These are phyloP conservation scores for Candida michaelii DNA, from an alignment of 805 yeast genomes.

Conservation along the genomic window DNA sequence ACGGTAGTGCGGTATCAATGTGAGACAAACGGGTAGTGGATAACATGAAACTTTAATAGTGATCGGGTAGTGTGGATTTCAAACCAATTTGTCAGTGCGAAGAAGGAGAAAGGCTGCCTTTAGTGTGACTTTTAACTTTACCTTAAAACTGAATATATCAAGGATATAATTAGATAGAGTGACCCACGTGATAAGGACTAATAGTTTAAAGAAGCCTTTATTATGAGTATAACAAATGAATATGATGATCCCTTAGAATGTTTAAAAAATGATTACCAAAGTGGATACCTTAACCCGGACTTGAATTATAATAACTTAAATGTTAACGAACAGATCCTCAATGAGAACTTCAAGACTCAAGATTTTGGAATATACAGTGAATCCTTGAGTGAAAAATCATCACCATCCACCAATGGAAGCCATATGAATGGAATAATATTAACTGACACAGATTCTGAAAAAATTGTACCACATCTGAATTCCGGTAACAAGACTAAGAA, in stretches of 20 bases:
- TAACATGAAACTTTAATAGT: too few species aligned
- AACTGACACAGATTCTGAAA: too few species aligned
- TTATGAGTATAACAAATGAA: not conserved
- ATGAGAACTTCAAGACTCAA: not conserved
- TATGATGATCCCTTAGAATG: slow-evolving; percentile 3
- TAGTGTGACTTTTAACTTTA: too few species aligned
- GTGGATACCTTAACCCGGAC: not conserved
- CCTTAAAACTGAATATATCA: too few species aligned
- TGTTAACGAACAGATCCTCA: not conserved
- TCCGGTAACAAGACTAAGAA: slow-evolving; percentile 12
- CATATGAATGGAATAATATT: slow-evolving; percentile 1
- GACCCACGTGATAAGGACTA: not conserved
- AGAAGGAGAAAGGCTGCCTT: too few species aligned
- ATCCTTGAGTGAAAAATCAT: slow-evolving; percentile 12
- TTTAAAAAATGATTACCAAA: slow-evolving; percentile 1
- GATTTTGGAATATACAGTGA: not conserved
- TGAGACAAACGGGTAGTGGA: too few species aligned
- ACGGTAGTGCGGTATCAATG: too few species aligned
- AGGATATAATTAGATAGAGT: too few species aligned
- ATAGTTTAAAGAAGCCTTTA: not conserved
- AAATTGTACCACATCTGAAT: too few species aligned
- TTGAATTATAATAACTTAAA: slow-evolving; percentile 1
- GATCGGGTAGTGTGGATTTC: too few species aligned
- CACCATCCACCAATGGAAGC: slow-evolving; percentile 15
- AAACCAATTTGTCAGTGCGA: too few species aligned